Evolutionary conservation across 2,329 filamentous ascomycete genomes (phyloP), one percentile per base, ranked within the genome.

Genomic region (Arthrocladium fulminans): DNA sequence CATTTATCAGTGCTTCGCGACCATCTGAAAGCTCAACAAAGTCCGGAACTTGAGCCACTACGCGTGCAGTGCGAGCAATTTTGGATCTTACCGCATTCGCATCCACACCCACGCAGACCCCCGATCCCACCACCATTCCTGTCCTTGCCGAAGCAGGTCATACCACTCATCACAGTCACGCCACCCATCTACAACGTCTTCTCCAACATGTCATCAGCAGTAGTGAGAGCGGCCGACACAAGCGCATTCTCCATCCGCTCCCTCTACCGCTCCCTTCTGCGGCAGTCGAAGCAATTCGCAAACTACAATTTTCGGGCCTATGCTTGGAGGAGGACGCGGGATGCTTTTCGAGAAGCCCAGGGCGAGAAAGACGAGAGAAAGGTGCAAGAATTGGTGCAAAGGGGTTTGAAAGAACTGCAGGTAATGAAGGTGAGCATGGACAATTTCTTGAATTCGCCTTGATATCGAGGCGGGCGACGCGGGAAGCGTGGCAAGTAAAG

Each of bases 231-330:
- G 60, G 48, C 54, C 32, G 57, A 57, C 30, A 63, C 68, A 45
- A 68, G 69, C 35, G 68, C 67, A 51, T 72, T 70, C 54, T 70
- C 72, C 59, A 70, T 65, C 32, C 68, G 71, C 38, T 73, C 70
- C 51, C 57, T 74, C 57, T 97, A 95, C 70, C 89, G 92, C 57
- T 90, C 90, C 62, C 74, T 98, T 60, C 75, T 97, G 61, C 85
- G 89, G 59, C 85, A 92, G 67, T 82, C 88, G 54, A 76, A 77
- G 53, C 86, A 95, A 63, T 97, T 98, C 68, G 80, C 88, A 54
- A 81, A 85, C 59, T 98, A 97, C 75, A 98, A 97, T 72, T 98
- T 96, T 76, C 81, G 92, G 70, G 90, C 96, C 67, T 98, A 98
- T 69, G 89, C 92, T 47, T 85, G 83, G 69, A 83, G 92, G 63